These are phyloP conservation scores for Aspergillus calidoustus DNA, from an alignment of 2,329 filamentous ascomycete species.

Conservation along the genomic window DNA sequence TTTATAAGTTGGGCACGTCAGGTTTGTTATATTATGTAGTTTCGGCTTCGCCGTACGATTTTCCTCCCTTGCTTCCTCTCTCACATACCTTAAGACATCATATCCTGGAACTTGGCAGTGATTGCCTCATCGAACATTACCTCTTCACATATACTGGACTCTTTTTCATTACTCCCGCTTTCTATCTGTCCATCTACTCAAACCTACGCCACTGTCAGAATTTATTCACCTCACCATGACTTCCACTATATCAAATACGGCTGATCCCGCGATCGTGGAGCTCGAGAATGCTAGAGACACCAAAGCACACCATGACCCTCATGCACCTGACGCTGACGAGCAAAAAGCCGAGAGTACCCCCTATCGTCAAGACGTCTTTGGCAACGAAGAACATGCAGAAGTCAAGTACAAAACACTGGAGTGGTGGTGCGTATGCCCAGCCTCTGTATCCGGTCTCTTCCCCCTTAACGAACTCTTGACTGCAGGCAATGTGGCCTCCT, in stretches of 20 bases:
- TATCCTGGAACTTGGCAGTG: neutral
- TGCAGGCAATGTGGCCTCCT: constrained; percentile 51
- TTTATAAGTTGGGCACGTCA: neutral
- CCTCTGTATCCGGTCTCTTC: too few species aligned
- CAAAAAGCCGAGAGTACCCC: constrained; percentile 27
- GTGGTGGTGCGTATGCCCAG: constrained; percentile 45
- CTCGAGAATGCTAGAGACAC: neutral
- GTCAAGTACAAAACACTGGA: constrained; percentile 57
- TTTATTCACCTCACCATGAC: neutral
- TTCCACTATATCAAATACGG: neutral
- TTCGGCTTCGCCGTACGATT: neutral
- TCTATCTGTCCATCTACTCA: neutral
- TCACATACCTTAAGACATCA: neutral
- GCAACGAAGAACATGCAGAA: constrained; percentile 45
- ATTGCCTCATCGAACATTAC: neutral
- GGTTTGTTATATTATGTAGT: neutral
- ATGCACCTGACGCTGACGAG: constrained; percentile 17
- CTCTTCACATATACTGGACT: neutral
- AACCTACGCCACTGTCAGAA: neutral
- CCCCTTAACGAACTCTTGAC: too few species aligned
- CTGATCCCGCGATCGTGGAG: neutral
- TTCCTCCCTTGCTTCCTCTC: neutral
- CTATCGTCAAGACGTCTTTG: constrained; percentile 42
- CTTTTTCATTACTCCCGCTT: neutral
- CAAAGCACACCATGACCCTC: neutral